These are phyloP conservation scores for Alternaria alternata DNA, from an alignment of 2,329 filamentous ascomycete genomes.

Conservation along the genomic window DNA sequence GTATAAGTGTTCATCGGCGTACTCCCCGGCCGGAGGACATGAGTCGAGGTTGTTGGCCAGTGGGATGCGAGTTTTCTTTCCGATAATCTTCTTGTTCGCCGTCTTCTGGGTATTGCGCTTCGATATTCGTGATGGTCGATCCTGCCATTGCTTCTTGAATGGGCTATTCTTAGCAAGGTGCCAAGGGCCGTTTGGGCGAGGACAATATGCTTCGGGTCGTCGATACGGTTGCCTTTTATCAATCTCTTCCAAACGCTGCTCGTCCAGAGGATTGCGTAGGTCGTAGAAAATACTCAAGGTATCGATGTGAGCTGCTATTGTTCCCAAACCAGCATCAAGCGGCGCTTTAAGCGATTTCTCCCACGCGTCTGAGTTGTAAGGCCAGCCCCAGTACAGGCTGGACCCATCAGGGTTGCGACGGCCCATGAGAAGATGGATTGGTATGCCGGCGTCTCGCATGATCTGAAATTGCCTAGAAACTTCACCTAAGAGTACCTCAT, in stretches of 20 bases:
- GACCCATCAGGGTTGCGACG: conserved; percentile 21
- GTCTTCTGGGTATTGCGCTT: conserved; percentile 3
- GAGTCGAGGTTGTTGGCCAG: conserved; percentile 15
- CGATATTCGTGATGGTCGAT: conserved; percentile 2
- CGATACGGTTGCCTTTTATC: conserved; percentile 15
- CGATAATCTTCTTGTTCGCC: background rate
- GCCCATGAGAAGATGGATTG: conserved; percentile 34
- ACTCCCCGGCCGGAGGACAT: conserved; percentile 23
- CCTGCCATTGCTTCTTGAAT: conserved; percentile 8
- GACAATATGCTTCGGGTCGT: conserved; percentile 17
- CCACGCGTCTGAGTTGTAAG: conserved; percentile 19
- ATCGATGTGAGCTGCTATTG: conserved; percentile 27
- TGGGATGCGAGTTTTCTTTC: background rate
- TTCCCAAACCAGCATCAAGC: conserved; percentile 26
- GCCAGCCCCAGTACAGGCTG: conserved; percentile 38
- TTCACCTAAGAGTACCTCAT: background rate
- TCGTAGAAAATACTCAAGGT: conserved; percentile 37
- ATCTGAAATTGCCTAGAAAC: conserved; percentile 22
- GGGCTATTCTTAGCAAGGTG: conserved; percentile 1
- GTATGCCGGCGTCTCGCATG: conserved; percentile 25
- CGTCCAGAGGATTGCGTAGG: conserved; percentile 31
- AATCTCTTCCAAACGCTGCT: conserved; percentile 21
- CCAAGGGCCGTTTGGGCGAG: conserved; percentile 19
- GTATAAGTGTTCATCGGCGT: conserved; percentile 5
- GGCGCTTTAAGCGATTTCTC: conserved; percentile 13